Evolutionary conservation across 2,329 filamentous ascomycete genomes (phyloP).

Genomic region (Eutypella sp.): DNA sequence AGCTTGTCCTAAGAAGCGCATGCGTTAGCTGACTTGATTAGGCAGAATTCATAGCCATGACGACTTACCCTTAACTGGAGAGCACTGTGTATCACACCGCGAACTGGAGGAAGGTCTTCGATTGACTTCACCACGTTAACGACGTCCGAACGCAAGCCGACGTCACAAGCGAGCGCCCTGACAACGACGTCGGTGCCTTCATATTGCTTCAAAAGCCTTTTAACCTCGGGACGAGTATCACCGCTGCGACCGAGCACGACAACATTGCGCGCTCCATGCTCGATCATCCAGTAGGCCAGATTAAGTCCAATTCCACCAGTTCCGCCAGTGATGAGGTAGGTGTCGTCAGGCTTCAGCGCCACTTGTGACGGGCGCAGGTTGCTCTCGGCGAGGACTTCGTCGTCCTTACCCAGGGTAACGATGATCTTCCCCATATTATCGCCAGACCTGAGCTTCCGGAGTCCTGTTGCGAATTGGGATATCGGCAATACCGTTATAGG

Average conservation of each 20-base stretch:
- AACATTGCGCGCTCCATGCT: conserved; percentile 15
- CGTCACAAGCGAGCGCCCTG: conserved; percentile 8
- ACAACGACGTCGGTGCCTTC: conserved; percentile 5
- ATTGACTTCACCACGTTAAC: conserved; percentile 6
- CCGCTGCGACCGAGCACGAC: conserved; percentile 10
- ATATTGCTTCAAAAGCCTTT: conserved; percentile 10
- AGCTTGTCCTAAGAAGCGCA: conserved; percentile 12
- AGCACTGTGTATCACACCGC: conserved; percentile 17
- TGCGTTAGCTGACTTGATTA: not conserved
- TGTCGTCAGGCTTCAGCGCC: conserved; percentile 10
- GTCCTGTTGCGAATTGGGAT: conserved; percentile 8
- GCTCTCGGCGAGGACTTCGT: conserved; percentile 3
- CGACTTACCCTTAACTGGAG: conserved; percentile 12
- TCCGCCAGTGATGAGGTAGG: conserved; percentile 17
- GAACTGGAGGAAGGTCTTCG: conserved; percentile 11
- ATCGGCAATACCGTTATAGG: conserved; percentile 4
- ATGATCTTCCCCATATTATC: conserved; percentile 12
- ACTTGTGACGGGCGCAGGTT: conserved; percentile 3
- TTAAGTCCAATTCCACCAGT: conserved; percentile 18
- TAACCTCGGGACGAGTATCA: conserved; percentile 7
- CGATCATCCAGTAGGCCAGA: conserved; percentile 16
- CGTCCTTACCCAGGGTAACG: conserved; percentile 3
- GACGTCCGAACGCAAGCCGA: conserved; percentile 7
- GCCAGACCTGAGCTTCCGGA: conserved; percentile 10
- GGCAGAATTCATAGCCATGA: not conserved